Evolutionary conservation across 2,329 filamentous ascomycete species (phyloP).

Genomic region (Botrytis squamosa): DNA sequence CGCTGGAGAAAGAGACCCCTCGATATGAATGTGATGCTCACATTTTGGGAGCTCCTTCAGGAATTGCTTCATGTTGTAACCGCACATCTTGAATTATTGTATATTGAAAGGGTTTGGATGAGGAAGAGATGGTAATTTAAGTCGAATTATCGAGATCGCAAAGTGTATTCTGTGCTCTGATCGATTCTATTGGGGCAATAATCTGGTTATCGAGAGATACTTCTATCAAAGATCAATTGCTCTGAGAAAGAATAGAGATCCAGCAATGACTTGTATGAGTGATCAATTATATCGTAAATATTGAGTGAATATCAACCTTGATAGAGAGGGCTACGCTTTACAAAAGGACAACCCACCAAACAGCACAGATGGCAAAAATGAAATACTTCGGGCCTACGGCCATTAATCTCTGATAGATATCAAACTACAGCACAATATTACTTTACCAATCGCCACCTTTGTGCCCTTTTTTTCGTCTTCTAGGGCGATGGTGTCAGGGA

Average conservation of each 20-base stretch:
- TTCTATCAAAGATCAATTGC: neutral
- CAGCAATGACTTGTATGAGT: neutral
- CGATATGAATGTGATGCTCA: conserved; percentile 79
- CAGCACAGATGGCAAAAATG: neutral
- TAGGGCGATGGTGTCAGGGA: conserved; percentile 4
- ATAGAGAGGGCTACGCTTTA: neutral
- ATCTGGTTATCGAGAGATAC: neutral
- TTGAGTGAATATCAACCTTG: neutral
- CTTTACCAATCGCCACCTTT: conserved; percentile 1
- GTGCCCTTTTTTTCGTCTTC: neutral
- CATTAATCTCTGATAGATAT: neutral
- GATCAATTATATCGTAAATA: neutral
- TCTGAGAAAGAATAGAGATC: neutral
- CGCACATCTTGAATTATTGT: conserved; percentile 31
- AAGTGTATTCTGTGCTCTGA: neutral
- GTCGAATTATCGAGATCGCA: neutral
- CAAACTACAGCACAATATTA: neutral
- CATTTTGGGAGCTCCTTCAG: conserved; percentile 70
- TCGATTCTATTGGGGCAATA: neutral
- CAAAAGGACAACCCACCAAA: neutral
- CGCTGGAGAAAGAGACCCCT: conserved; percentile 69
- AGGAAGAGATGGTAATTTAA: neutral
- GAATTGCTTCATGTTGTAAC: conserved; percentile 45
- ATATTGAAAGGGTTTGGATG: neutral
- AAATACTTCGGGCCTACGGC: neutral